A percentile compares a stretch with the other conserved stretches of the same genome.
Evolutionary conservation across 495 filamentous ascomycete species (phyloP).

Genomic region (Massariosphaeria phaeospora): DNA sequence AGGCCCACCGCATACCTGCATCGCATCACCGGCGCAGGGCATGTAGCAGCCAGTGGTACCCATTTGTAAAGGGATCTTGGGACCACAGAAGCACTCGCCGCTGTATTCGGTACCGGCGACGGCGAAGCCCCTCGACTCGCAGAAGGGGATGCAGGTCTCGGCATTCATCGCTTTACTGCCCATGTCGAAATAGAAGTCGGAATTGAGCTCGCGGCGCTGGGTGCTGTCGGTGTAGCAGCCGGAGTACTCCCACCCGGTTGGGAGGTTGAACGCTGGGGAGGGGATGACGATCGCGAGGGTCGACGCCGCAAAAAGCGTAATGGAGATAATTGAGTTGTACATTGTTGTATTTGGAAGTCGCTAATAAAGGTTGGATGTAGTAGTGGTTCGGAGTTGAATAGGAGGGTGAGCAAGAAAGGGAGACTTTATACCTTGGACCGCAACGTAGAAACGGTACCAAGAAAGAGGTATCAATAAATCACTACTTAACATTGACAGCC

Average conservation of each 20-base stretch:
- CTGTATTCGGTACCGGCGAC: slow-evolving; percentile 36
- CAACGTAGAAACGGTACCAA: too few relatives aligned
- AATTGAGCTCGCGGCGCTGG: slow-evolving; percentile 30
- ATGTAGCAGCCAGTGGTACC: slow-evolving; percentile 46
- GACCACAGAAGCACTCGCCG: slow-evolving; percentile 31
- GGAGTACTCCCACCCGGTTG: slow-evolving; percentile 31
- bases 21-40: slow-evolving; percentile 47
- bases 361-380: too few relatives aligned
- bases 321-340: too few relatives aligned
- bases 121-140: slow-evolving; percentile 34
- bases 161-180: slow-evolving; percentile 16
- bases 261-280: too few relatives aligned
- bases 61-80: slow-evolving; percentile 24
- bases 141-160: slow-evolving; percentile 22
- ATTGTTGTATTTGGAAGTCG: too few relatives aligned
- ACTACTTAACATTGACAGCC: too few relatives aligned
- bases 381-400: too few relatives aligned
- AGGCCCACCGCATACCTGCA: slow-evolving; percentile 18
- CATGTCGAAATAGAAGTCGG: slow-evolving; percentile 6
- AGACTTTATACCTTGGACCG: too few relatives aligned
- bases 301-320: too few relatives aligned
- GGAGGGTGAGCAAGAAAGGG: too few relatives aligned
- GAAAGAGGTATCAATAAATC: too few relatives aligned
- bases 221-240: slow-evolving; percentile 40
- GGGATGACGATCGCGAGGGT: too few relatives aligned